Evolutionary conservation across 1,139 yeast species (phyloP), one percentile per base, ranked within the genome.

Genomic region (Starmera stellimalicola): DNA sequence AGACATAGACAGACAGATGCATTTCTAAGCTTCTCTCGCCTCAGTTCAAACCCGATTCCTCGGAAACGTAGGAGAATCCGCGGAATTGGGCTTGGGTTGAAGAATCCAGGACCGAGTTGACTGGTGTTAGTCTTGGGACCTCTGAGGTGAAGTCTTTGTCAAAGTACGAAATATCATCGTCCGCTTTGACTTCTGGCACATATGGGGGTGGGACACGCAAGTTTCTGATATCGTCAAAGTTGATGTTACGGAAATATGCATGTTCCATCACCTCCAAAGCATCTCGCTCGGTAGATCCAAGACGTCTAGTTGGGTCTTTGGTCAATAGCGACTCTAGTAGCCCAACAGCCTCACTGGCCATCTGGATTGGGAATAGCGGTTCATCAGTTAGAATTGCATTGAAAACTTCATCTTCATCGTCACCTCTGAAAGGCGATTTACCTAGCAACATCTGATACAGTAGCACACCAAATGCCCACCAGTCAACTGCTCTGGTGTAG

Each of bases 381-480:
- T 91, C 98, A 63, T 91, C 98, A 30, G 91, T 82, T 44, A 88
- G 74, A 50, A 91, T 91, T n/a, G 98, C 96, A 58, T 88, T 93
- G 63, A 91, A 91, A 31, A 91, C 88, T 61, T 91, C 98, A 54
- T 93, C 97, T 53, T 93, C 98, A 55, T 91, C 98, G 45, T 88
- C 96, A 44, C 99, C 98, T 46, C 93, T 81, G 62, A 91, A 91
- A 29, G 99, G 99, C 4, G 96, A 84, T 59, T 91, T 95, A 35
- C 96, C 93, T 40, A 91, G 68, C 38, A 91, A 68, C 99, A 91
- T 91, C 60, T 91, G 98, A 60, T 88, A 91, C 42, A 93, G 65
- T 44, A 91, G 67, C 24, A 93, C 97, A 35, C 99, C 99, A 65
- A 88, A 85, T 0, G 98, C 97, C 98, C 98, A 91, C 98, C 98